Evolutionary conservation across 345 rosid genomes (phyloP).

Genomic region (Dovyalis caffra): DNA sequence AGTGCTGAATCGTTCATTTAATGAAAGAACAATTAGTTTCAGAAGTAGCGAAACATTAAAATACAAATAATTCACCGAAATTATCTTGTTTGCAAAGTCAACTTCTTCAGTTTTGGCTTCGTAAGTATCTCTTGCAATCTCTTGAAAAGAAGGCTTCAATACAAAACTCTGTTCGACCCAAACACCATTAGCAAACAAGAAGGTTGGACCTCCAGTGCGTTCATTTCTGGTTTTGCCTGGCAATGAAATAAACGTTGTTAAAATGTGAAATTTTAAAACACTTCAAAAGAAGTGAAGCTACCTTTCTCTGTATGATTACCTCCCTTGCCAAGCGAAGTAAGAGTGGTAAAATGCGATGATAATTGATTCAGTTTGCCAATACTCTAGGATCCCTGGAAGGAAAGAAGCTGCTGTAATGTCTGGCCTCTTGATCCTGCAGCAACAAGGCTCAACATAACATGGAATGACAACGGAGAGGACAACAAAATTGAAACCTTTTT

Average conservation of each 20-base stretch:
- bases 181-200: background rate
- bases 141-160: constrained; percentile 13
- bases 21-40: too few relatives aligned
- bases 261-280: too few relatives aligned
- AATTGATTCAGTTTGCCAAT: background rate
- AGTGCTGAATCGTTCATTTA: too few relatives aligned
- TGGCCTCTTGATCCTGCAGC: constrained; percentile 15
- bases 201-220: too few relatives aligned
- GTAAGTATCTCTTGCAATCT: background rate
- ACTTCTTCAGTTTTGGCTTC: constrained; percentile 4
- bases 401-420: constrained; percentile 6
- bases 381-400: constrained; percentile 1
- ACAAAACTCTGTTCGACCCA: background rate
- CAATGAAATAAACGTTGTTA: too few relatives aligned
- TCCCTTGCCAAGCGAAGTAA: background rate
- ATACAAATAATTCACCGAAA: too few relatives aligned
- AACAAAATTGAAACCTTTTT: constrained; percentile 3
- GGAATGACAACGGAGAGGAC: constrained; percentile 15
- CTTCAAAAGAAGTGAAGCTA: too few relatives aligned
- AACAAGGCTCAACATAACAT: background rate
- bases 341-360: background rate
- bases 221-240: too few relatives aligned
- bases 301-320: too few relatives aligned
- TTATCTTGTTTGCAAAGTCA: background rate
- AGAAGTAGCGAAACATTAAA: too few relatives aligned